Evolutionary conservation across 139 green algal species (phyloP).

Genomic region (Medakamo hakoo): DNA sequence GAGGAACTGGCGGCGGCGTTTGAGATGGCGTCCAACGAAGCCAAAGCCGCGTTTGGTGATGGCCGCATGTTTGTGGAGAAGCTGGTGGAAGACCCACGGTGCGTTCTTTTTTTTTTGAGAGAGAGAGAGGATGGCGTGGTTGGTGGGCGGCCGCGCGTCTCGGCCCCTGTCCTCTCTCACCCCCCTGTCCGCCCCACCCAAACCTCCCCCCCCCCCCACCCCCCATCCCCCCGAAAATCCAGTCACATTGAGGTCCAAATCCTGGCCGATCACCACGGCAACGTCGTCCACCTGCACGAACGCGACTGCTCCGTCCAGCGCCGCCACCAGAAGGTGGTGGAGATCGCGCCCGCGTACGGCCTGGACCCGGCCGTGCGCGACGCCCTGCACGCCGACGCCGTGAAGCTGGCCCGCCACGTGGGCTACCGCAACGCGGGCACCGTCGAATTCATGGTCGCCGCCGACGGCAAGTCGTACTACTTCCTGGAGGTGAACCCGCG

Average conservation of each 20-base stretch:
- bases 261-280: slow-evolving; percentile 81
- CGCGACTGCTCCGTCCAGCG: slow-evolving; percentile 94
- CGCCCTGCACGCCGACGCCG: slow-evolving; percentile 47
- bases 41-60: slow-evolving; percentile 76
- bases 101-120: no score
- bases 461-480: slow-evolving; percentile 65
- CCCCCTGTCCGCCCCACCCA: no score
- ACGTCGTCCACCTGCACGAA: slow-evolving; percentile 90
- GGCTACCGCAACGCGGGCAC: slow-evolving; percentile 76
- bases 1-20: slow-evolving; percentile 67
- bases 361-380: slow-evolving; percentile 28
- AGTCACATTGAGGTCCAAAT: slow-evolving; percentile 77
- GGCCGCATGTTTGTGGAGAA: slow-evolving; percentile 92
- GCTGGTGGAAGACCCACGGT: slow-evolving; percentile 75
- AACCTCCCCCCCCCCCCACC: no score
- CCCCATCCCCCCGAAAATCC: no score
- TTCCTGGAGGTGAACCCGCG: slow-evolving; percentile 97
- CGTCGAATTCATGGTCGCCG: slow-evolving; percentile 98
- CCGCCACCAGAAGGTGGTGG: slow-evolving; percentile 92
- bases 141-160: no score
- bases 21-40: slow-evolving; percentile 56
- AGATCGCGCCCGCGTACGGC: slow-evolving; percentile 62
- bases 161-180: no score
- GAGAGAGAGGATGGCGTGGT: no score
- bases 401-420: slow-evolving; percentile 56